A percentile compares a stretch with the other conserved stretches of the same genome.
Conservation (phyloP, 2,329 filamentous ascomycete genomes). For the Thermothelomyces thermophilus region DNA sequence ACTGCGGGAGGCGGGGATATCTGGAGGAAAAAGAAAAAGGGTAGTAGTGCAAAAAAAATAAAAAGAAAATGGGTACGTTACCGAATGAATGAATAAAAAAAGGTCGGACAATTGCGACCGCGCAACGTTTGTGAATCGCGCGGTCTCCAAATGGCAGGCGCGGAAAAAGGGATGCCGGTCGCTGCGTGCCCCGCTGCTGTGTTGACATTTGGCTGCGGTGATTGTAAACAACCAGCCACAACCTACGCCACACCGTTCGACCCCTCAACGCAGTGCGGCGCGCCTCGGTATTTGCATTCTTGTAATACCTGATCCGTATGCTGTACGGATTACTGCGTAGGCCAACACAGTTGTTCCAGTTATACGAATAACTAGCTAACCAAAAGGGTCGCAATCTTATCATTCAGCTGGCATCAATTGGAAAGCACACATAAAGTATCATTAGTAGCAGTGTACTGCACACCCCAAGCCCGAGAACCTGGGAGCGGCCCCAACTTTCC, state of each 20-base stretch:
- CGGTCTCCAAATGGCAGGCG: constrained; percentile 8
- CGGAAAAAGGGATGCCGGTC: constrained; percentile 9
- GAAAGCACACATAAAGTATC: too few species aligned
- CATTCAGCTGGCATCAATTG: too few species aligned
- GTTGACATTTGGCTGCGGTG: constrained; percentile 21
- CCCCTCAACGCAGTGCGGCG: not conserved
- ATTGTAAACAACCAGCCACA: constrained; percentile 25
- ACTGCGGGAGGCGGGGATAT: not conserved
- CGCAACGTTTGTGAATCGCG: not conserved
- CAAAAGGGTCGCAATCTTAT: too few species aligned
- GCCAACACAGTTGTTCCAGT: too few species aligned
- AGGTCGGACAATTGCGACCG: constrained; percentile 1
- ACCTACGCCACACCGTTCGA: not conserved
- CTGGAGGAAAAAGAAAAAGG: constrained; percentile 8
- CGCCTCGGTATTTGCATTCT: not conserved
- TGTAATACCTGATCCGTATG: too few species aligned
- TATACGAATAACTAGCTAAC: too few species aligned
- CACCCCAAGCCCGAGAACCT: too few species aligned
- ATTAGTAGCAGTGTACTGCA: too few species aligned
- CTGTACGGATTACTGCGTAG: too few species aligned
- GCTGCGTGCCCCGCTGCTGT: constrained; percentile 16
- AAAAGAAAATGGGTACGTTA: not conserved
- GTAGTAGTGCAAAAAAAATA: not conserved
- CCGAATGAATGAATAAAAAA: not conserved
- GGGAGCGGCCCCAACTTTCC: too few species aligned